These are phyloP conservation scores for Zygnema circumcarinatum DNA, from an alignment of 139 green algal genomes.

Conservation along the genomic window DNA sequence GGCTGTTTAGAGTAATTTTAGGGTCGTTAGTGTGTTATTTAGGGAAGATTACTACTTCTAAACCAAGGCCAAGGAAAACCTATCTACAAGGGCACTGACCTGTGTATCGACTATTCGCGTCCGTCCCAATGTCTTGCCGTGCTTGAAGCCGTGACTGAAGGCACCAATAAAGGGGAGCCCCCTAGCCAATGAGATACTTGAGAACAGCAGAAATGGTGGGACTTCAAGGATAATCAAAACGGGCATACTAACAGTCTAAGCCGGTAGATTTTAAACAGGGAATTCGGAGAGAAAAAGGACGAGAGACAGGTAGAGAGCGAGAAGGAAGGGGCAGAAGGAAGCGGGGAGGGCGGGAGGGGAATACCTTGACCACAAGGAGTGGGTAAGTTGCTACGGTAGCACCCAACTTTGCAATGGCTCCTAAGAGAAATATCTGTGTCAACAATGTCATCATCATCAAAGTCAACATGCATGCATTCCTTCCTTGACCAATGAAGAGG, in stretches of 20 bases:
- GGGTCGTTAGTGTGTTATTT: not conserved
- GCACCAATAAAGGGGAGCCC: too few species aligned
- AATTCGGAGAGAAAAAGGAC: too few species aligned
- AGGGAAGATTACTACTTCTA: not conserved
- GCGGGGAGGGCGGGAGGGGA: not conserved
- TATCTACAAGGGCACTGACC: too few species aligned
- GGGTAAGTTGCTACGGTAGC: constrained; percentile 94
- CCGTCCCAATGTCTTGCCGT: constrained; percentile 49
- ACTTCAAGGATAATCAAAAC: too few species aligned
- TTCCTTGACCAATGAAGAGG: too few species aligned
- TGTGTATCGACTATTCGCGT: not conserved
- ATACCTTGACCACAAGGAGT: constrained; percentile 89
- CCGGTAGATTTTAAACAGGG: not conserved
- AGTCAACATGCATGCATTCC: too few species aligned
- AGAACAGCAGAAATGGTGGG: too few species aligned
- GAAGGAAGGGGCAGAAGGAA: too few species aligned
- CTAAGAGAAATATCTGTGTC: constrained; percentile 89
- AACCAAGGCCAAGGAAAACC: too few species aligned
- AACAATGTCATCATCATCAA: too few species aligned
- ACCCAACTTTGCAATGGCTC: constrained; percentile 86
- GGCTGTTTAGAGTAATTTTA: not conserved
- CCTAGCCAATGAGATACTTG: too few species aligned
- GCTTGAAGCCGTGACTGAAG: constrained; percentile 47
- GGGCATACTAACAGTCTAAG: not conserved
- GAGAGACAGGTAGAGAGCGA: too few species aligned